Evolutionary conservation across 208 protist species (phyloP).

Genomic region (Herpetomonas samuelpessoai): DNA sequence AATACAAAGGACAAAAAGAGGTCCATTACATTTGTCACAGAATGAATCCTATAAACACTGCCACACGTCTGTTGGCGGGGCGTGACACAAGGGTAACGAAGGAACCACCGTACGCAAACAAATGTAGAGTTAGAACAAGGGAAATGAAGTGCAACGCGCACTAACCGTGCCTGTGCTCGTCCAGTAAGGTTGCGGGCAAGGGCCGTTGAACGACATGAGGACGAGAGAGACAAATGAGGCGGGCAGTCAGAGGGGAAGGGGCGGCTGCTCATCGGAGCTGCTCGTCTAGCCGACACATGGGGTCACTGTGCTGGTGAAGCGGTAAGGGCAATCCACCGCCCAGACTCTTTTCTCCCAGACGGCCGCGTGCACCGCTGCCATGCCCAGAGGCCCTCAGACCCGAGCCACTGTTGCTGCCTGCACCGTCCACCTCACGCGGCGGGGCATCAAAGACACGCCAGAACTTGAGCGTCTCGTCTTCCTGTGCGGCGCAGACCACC

Average conservation of each 20-base stretch:
- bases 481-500: constrained; percentile 70
- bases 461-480: constrained; percentile 81
- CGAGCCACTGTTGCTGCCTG: background rate
- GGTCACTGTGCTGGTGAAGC: constrained; percentile 12
- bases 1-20: too few relatives aligned
- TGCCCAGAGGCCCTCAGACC: background rate
- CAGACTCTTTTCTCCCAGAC: too few relatives aligned
- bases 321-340: background rate
- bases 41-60: too few relatives aligned
- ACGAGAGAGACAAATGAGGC: background rate
- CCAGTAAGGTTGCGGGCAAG: too few relatives aligned
- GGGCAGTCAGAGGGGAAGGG: background rate
- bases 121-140: too few relatives aligned
- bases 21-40: too few relatives aligned
- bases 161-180: too few relatives aligned
- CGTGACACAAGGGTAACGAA: too few relatives aligned
- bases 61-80: too few relatives aligned
- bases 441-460: constrained; percentile 63
- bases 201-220: too few relatives aligned
- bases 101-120: too few relatives aligned
- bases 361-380: background rate
- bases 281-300: constrained; percentile 24
- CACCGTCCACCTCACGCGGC: background rate
- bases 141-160: too few relatives aligned
- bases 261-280: constrained; percentile 26